These are phyloP conservation scores for Sclerotinia subarctica DNA, from an alignment of 2,329 filamentous ascomycete species.

Conservation along the genomic window DNA sequence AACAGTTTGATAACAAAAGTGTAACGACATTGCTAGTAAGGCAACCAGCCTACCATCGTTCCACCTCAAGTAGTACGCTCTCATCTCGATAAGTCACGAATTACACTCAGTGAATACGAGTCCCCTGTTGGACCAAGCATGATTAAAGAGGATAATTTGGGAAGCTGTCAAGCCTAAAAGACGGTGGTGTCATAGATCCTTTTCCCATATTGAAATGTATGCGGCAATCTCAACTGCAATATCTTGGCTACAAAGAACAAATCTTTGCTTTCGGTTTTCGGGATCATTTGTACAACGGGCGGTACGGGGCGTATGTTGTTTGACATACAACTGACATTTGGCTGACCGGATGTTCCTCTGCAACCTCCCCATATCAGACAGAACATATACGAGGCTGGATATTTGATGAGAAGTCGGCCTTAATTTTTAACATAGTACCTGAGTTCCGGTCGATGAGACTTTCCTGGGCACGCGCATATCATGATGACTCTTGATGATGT, in stretches of 20 bases:
- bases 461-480: constrained; percentile 14
- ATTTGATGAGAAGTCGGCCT: neutral
- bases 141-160: neutral
- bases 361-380: constrained; percentile 11
- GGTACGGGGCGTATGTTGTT: constrained; percentile 18
- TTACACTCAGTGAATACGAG: neutral
- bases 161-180: neutral
- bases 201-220: neutral
- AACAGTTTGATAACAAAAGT: neutral
- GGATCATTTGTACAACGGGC: constrained; percentile 15
- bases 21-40: neutral
- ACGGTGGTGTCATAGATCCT: neutral
- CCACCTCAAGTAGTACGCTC: constrained; percentile 8
- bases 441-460: constrained; percentile 12
- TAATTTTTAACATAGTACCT: constrained; percentile 3
- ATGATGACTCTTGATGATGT: constrained; percentile 18
- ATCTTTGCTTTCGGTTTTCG: constrained; percentile 12
- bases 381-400: constrained; percentile 10
- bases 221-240: constrained; percentile 2
- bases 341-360: constrained; percentile 17
- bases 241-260: constrained; percentile 15
- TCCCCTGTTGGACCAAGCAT: neutral
- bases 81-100: constrained; percentile 7
- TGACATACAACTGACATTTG: constrained; percentile 14
- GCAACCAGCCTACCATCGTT: neutral